Evolutionary conservation across 1,284 basidiomycete species (phyloP).

Genomic region (Pyrrhoderma lamaoense): DNA sequence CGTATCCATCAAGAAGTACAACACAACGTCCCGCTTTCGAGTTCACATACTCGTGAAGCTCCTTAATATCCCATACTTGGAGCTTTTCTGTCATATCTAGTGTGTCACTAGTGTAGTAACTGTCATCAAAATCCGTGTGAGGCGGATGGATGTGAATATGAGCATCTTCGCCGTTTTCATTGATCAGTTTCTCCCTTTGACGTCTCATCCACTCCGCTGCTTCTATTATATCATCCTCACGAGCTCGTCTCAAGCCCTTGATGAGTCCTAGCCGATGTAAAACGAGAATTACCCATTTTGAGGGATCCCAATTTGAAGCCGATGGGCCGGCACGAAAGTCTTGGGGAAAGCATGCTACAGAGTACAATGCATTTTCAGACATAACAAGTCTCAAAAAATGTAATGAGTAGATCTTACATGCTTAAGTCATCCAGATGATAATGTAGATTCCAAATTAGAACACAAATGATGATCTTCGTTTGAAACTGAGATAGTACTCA

Average conservation of each 20-base stretch:
- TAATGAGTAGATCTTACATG: too few relatives aligned
- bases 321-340: conserved; percentile 65
- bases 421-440: too few relatives aligned
- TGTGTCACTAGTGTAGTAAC: background rate
- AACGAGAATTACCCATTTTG: conserved; percentile 67
- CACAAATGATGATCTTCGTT: too few relatives aligned
- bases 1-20: conserved; percentile 54
- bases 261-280: conserved; percentile 51
- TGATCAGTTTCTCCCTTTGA: conserved; percentile 17
- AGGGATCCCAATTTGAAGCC: conserved; percentile 66
- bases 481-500: too few relatives aligned
- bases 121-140: conserved; percentile 18
- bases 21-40: conserved; percentile 35
- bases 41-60: conserved; percentile 31
- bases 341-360: conserved; percentile 70
- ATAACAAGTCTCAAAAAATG: too few relatives aligned
- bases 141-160: conserved; percentile 26
- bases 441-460: too few relatives aligned
- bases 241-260: conserved; percentile 45
- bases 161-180: conserved; percentile 23
- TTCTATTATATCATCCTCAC: conserved; percentile 50
- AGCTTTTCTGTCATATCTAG: conserved; percentile 21
- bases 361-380: background rate
- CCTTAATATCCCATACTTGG: conserved; percentile 34
- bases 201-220: conserved; percentile 47